A percentile compares a stretch with the other conserved stretches of the same genome.
These are phyloP conservation scores for Diutina siamensis DNA, from an alignment of 1,139 yeast species.

Conservation along the genomic window DNA sequence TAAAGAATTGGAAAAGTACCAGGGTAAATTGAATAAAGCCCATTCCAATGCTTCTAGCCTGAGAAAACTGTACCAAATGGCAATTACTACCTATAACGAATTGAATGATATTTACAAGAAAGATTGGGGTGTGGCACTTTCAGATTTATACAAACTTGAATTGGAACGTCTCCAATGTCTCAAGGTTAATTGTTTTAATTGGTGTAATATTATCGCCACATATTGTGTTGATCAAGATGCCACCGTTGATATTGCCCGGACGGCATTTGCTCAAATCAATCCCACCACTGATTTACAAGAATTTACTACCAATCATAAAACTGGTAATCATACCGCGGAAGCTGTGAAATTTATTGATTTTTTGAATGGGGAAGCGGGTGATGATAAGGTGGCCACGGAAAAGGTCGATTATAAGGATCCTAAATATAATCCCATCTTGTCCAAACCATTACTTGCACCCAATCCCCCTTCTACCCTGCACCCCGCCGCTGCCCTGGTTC, in stretches of 20 bases:
- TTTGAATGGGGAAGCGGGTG: constrained; percentile 20
- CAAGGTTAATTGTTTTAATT: constrained; percentile 74
- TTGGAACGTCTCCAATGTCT: constrained; percentile 65
- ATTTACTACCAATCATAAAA: constrained; percentile 46
- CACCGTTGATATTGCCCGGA: constrained; percentile 58
- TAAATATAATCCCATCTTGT: constrained; percentile 21
- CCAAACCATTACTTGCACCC: constrained; percentile 20
- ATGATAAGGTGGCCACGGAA: constrained; percentile 15
- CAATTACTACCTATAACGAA: constrained; percentile 49
- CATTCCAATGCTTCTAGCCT: constrained; percentile 35
- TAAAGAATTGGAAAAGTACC: constrained; percentile 58
- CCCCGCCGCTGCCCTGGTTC: neutral
- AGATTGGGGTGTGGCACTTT: constrained; percentile 69
- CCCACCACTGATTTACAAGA: constrained; percentile 47
- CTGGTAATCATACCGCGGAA: constrained; percentile 54
- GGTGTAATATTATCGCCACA: constrained; percentile 64
- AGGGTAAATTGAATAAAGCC: constrained; percentile 48
- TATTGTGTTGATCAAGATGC: constrained; percentile 74
- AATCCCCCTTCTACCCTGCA: neutral
- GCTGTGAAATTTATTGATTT: constrained; percentile 38
- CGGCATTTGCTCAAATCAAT: constrained; percentile 57
- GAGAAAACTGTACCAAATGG: constrained; percentile 47
- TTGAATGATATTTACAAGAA: constrained; percentile 61
- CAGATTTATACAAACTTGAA: constrained; percentile 65
- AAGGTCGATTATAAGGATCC: constrained; percentile 21